Evolutionary conservation across 2,329 filamentous ascomycete species (phyloP).

Genomic region (Penicillium corylophilum): DNA sequence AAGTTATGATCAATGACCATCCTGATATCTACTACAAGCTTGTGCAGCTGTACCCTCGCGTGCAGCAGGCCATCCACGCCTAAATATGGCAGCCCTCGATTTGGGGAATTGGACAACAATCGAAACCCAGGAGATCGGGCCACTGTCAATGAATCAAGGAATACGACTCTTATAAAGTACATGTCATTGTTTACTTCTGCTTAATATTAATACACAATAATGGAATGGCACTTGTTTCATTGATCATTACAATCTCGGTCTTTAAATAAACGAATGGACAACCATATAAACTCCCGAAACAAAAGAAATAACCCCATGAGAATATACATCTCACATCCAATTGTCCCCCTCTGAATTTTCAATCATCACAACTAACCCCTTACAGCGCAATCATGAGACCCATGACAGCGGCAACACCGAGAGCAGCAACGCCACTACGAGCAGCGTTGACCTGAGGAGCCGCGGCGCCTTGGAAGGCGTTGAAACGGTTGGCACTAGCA

Average conservation of each 20-base stretch:
- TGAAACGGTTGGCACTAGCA: constrained; percentile 14
- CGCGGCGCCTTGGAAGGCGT: constrained; percentile 21
- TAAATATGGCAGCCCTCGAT: constrained; percentile 24
- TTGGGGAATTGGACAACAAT: not conserved
- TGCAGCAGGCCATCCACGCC: constrained; percentile 75
- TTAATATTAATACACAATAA: not conserved
- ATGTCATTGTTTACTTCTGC: not conserved
- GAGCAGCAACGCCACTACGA: constrained; percentile 10
- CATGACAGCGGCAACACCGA: constrained; percentile 23
- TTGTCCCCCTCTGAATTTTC: not conserved
- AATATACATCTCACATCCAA: not conserved
- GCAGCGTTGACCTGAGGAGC: constrained; percentile 9
- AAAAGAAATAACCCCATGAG: not conserved
- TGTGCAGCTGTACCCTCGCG: constrained; percentile 77
- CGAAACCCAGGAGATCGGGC: not conserved
- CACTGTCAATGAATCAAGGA: not conserved
- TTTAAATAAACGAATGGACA: constrained; percentile 1
- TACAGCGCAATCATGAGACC: constrained; percentile 24
- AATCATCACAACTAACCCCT: not conserved
- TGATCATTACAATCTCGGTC: constrained; percentile 16
- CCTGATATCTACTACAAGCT: constrained; percentile 77
- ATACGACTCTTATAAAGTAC: not conserved
- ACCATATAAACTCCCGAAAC: constrained; percentile 6
- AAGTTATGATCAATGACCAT: constrained; percentile 75
- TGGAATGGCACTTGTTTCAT: constrained; percentile 11